Evolutionary conservation across 139 green algal genomes (phyloP), one percentile per base, ranked within the genome.

Genomic region (Tetradesmus obliquus): DNA sequence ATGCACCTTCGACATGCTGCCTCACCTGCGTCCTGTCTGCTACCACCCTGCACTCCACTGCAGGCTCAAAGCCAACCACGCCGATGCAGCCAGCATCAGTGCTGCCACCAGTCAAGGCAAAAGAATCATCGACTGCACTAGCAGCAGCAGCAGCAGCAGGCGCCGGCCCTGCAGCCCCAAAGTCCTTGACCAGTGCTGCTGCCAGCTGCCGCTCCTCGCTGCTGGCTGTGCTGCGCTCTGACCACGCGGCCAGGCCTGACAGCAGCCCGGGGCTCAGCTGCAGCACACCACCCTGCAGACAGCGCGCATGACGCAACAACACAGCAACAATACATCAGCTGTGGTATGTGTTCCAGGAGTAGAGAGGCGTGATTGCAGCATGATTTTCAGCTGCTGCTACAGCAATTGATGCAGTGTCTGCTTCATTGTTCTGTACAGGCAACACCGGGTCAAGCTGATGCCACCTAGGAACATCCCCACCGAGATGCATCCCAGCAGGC

Each of bases 161-260:
- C 57, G 86, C 86, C 20, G 86, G 53, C 5, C 86, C 86, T n/a
- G 69, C 71, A 5, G 17, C 24, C 1, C 69, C 86, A 90, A 95
- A 95, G 69, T 94, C 93, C 15, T 84, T 19, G 7, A 94, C 82
- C 88, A 95, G 90, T 80, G 93, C 86, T 69, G 81, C 24, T n/a
- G 90, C 91, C 66, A 94, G 83, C 58, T 90, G 15, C 9, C 79
- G 86, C 90, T 95, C 93, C 17, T 92, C 92, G 79, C 69, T 32
- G 2, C 9, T 66, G 9, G 62, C 80, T 12, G 19, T 82, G 54
- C n/a, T 8, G n/a, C 90, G 83, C 3, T 3, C 45, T 0, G 57
- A 87, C 93, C 93, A 95, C 0, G 82, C 53, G 57, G 86, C 6
- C 83, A 95, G 86, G 13, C 88, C 62, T 19, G 81, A 81, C 84